phyloP scores from a whole-genome alignment of 139 green algal species.

The Chlamydomonas applanata region DNA sequence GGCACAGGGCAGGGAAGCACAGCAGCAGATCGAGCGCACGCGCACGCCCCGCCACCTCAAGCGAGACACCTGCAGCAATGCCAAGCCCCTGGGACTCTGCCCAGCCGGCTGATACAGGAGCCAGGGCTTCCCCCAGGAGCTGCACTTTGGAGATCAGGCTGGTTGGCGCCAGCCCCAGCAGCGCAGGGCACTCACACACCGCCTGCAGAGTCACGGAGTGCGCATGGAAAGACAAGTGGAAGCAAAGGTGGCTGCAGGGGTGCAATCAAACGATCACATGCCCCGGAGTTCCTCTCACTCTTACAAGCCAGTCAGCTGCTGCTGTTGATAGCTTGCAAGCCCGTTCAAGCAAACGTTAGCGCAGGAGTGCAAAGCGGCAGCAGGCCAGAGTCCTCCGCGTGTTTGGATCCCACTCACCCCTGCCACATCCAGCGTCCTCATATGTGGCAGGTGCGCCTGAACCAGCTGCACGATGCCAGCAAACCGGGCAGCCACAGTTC shows the following conservation, averaged over 20 bases:
- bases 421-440: not conserved
- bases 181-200: not conserved
- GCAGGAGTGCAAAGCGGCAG: no score
- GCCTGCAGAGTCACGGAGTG: not conserved
- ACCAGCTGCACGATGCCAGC: not conserved
- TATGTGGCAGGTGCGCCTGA: not conserved
- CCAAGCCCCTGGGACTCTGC: not conserved
- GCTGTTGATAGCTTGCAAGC: no score
- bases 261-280: no score
- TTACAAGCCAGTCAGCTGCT: no score
- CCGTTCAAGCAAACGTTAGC: no score
- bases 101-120: not conserved
- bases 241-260: no score
- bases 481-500: not conserved
- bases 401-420: not conserved
- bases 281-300: no score
- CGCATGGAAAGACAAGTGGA: no score
- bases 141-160: not conserved
- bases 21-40: not conserved
- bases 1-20: no score
- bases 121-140: not conserved
- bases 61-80: not conserved
- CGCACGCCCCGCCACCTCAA: not conserved
- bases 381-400: not conserved
- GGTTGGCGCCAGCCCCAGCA: not conserved